Evolutionary conservation across 352 stramenopile species (phyloP), one percentile per base, ranked within the genome.

Genomic region (Achlya hypogyna): DNA sequence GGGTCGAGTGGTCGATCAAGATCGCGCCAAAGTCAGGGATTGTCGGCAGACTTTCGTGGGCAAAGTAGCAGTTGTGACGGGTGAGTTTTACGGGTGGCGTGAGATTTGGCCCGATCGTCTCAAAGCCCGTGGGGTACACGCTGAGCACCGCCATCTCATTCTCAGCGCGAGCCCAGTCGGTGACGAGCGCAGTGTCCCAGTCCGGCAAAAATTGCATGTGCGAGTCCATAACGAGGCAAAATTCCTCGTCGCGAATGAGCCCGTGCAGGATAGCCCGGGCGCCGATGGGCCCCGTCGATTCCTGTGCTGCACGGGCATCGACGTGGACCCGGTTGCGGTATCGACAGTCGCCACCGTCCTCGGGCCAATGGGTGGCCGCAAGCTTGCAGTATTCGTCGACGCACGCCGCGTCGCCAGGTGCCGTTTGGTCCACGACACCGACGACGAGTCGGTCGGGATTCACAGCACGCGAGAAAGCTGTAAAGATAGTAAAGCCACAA

Each of bases 281-380:
- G 74, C 0, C 60, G 60, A 60, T 78, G 75, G 10, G 85, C 28
- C 25, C 76, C 49, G n/a, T 72, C 64, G 29, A 67, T 56, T 5
- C 77, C 45, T 63, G 81, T 82, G n/a, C 59, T 28, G 28, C 51
- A 65, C 51, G 69, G 65, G 29, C 75, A 77, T 64, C 71, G 20
- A 69, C 81, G 32, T 12, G 67, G 40, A n/a, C 29, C 4, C 3
- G 45, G 8, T 14, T 51, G 9, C 4, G n/a, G 34, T n/a, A 72
- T 43, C 32, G 63, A 42, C 28, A 65, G n/a, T 47, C n/a, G 18
- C n/a, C n/a, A n/a, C n/a, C 43, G 42, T 40, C 67, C 62, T 4
- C 16, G 29, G 29, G 58, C n/a, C 58, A 62, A 20, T 38, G 23
- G 27, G 65, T 35, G 5, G n/a, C 35, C 1, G 53, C 27, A 10